phyloP scores from a whole-genome alignment of 441 rosid species.

The Gossypium trilobum region DNA sequence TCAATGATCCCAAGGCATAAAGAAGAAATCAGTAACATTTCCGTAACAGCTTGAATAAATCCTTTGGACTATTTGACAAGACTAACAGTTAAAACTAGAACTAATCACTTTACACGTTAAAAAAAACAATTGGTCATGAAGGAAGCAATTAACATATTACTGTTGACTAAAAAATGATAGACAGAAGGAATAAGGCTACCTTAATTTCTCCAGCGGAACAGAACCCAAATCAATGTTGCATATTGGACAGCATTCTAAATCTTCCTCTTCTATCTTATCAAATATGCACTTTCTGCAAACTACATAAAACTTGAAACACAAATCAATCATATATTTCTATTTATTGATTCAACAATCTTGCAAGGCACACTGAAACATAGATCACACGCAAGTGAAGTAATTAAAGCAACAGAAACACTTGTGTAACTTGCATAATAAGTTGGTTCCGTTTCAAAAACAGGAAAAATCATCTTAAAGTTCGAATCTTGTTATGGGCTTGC shows the following conservation, averaged over 20 bases:
- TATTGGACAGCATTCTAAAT: slow-evolving; percentile 60
- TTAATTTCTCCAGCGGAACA: slow-evolving; percentile 55
- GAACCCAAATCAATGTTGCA: slow-evolving; percentile 53
- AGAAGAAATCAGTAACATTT: background rate
- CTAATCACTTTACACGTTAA: background rate
- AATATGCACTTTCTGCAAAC: slow-evolving; percentile 89
- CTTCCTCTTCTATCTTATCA: slow-evolving; percentile 66
- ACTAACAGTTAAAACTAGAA: background rate
- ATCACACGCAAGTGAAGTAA: background rate
- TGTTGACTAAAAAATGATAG: no score
- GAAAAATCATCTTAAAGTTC: background rate
- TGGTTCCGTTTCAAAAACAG: slow-evolving; percentile 2
- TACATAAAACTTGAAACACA: slow-evolving; percentile 22
- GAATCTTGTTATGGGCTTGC: background rate
- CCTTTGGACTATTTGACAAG: background rate
- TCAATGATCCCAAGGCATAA: background rate
- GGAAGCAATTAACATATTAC: background rate
- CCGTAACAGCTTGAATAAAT: background rate
- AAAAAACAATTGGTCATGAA: background rate
- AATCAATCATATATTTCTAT: slow-evolving; percentile 2
- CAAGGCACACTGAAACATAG: background rate
- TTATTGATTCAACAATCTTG: background rate
- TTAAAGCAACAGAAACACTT: background rate
- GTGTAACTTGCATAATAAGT: background rate
- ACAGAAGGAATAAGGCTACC: slow-evolving; percentile 24